Base-by-base conservation (phyloP, 1,139 yeast species). In the Suhomyces panamericanus region DNA sequence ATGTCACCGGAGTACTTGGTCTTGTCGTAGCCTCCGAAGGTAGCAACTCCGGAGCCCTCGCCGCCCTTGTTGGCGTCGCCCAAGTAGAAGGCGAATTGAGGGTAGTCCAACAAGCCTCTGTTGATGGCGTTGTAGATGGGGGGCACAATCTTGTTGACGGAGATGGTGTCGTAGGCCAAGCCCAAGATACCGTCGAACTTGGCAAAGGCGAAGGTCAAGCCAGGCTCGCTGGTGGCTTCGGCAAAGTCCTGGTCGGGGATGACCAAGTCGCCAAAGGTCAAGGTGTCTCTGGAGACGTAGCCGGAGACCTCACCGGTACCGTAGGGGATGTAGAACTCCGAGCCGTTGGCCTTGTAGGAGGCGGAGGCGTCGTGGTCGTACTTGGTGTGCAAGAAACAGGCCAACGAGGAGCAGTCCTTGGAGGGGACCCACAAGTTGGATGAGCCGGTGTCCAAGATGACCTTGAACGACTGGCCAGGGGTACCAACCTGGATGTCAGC, bases 401-500 rank as follows among this genome's bases (percentile, higher is more conserved):
- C 98, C 70, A 93, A 81, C 6, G 97, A 89, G 38, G 88, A 74
- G 73, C 99, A 93, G 53, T 88, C 91, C 39, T 77, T 58, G 48
- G 95, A 81, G 44, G 99, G 99, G 49, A 93, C 91, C 99, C 99
- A 93, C 70, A 93, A 75, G 69, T 93, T 93, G 42, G 97, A 87
- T 24, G 96, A 88, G 36, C 99, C 99, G 28, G 98, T 93, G 68
- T 93, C 98, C 60, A 93, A 77, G 53, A 87, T 83, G 40, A 87
- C 95, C 74, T 90, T 93, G 70, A 93, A 93, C 13, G 79, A 63
- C 73, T 93, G 99, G 41, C 87, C 89, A 7, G 99, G 99, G 36
- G 96, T 87, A 57, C 99, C 99, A 48, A 93, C 61, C 49, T 81
- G 76, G 58, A 93, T 85, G 62, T 90, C 97, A 40, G 98, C 85